Evolutionary conservation across 2,329 filamentous ascomycete species (phyloP).

Genomic region (Emmonsiellopsis sp.): DNA sequence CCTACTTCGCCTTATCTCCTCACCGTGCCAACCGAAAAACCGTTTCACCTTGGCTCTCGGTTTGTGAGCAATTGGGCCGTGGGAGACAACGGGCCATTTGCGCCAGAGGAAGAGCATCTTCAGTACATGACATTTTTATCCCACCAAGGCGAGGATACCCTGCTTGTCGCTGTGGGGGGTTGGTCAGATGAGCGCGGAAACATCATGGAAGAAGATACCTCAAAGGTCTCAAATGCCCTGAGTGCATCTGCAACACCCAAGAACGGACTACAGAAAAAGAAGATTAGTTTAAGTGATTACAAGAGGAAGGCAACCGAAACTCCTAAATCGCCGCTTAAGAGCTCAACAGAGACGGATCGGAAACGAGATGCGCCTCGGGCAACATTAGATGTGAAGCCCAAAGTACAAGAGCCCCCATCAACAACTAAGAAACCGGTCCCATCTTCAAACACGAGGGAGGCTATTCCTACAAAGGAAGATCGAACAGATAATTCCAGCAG

Average conservation of each 20-base stretch:
- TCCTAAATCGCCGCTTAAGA: slow-evolving; percentile 18
- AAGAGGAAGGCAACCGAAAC: slow-evolving; percentile 44
- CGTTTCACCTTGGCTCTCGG: slow-evolving; percentile 33
- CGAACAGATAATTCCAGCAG: not conserved
- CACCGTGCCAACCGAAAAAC: slow-evolving; percentile 37
- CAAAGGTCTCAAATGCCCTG: slow-evolving; percentile 27
- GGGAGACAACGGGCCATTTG: slow-evolving; percentile 44
- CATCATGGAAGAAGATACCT: slow-evolving; percentile 34
- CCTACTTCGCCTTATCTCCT: slow-evolving; percentile 37
- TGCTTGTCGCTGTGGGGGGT: slow-evolving; percentile 44
- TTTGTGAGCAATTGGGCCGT: slow-evolving; percentile 39
- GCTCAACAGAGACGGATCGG: not conserved
- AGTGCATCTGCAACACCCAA: slow-evolving; percentile 31
- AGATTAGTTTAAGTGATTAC: slow-evolving; percentile 53
- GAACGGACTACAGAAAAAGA: slow-evolving; percentile 44
- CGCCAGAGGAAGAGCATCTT: slow-evolving; percentile 45
- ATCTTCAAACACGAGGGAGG: not conserved
- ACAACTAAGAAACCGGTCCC: not conserved
- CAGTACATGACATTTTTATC: slow-evolving; percentile 55
- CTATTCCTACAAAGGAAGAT: not conserved
- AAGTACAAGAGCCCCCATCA: not conserved
- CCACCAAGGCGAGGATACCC: slow-evolving; percentile 46
- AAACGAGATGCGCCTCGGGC: not conserved
- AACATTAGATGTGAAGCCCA: not conserved
- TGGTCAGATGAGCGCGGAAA: slow-evolving; percentile 42